Evolutionary conservation across 352 stramenopile species (phyloP), one percentile per base, ranked within the genome.

Genomic region (Thalassiosira hispida): DNA sequence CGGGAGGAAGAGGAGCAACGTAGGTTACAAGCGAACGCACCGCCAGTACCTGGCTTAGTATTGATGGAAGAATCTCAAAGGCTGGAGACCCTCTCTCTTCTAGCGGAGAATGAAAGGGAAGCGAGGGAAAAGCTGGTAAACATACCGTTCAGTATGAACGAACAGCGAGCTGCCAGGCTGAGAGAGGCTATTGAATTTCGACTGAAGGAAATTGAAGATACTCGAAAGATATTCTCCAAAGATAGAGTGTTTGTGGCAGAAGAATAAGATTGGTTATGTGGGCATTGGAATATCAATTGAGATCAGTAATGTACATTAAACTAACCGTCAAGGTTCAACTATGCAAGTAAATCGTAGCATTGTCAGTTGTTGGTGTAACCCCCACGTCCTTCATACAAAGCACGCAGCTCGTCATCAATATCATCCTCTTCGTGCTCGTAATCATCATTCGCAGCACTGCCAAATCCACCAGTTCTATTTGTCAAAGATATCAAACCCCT

Each of bases 161-260:
- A 56, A 12, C 46, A 70, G 56, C 56, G 61, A 59, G 66, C 64
- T 38, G 64, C 59, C 5, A 78, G 70, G 49, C 38, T 78, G 55
- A 73, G 64, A 73, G 63, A 83, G 25, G 67, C 59, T 23, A 68
- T 83, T 57, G 66, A 83, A 38, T 72, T 64, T 57, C 44, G 70
- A 11, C 53, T 83, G 12, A 83, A 74, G 44, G 74, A 83, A 31
- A 83, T 83, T 67, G 74, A 83, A 62, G 67, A 83, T 56, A 72
- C 74, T 1, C 73, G 69, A 38, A 71, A 65, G 66, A 78, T 83
- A 18, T 83, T 83, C 44, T 73, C 65, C 1, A 83, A 73, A 49
- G 27, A 66, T 20, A 59, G 63, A 57, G 74, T 83, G 20, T 83
- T 83, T 55, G 70, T 83, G 42, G n/a, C 49, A 16, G 20, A 63